phyloP scores from a whole-genome alignment of 2,329 filamentous ascomycete genomes.

The Ophiostoma quercus region DNA sequence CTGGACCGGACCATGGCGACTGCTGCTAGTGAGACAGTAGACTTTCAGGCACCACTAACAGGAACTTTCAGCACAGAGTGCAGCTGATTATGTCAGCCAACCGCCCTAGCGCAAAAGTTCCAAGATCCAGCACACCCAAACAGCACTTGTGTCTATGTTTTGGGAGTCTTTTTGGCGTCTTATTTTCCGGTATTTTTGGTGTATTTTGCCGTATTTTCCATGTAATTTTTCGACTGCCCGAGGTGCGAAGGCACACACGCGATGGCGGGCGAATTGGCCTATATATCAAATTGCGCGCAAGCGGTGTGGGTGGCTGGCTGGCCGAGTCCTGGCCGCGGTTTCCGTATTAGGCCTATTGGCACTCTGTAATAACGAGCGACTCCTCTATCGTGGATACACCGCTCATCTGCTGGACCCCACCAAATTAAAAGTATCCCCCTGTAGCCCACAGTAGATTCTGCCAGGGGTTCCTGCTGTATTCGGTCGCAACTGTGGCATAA shows the following conservation, averaged over 20 bases:
- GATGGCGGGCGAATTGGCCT: slow-evolving; percentile 7
- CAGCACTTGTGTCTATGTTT: background rate
- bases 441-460: background rate
- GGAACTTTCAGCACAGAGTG: background rate
- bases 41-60: background rate
- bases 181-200: too few species aligned
- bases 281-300: background rate
- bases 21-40: background rate
- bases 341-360: background rate
- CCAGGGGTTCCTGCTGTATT: background rate
- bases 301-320: slow-evolving; percentile 7
- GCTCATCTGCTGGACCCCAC: slow-evolving; percentile 12
- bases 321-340: background rate
- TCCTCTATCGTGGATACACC: background rate
- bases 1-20: slow-evolving; percentile 9
- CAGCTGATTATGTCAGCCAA: background rate
- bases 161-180: background rate
- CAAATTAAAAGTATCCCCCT: slow-evolving; percentile 4
- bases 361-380: background rate
- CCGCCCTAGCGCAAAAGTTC: background rate
- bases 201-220: too few species aligned
- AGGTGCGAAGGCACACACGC: background rate
- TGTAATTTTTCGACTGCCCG: too few species aligned
- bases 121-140: slow-evolving; percentile 9
- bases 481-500: background rate